These are phyloP conservation scores for Omphalotus guepiniiformis DNA, from an alignment of 768 basidiomycete genomes.

Conservation along the genomic window DNA sequence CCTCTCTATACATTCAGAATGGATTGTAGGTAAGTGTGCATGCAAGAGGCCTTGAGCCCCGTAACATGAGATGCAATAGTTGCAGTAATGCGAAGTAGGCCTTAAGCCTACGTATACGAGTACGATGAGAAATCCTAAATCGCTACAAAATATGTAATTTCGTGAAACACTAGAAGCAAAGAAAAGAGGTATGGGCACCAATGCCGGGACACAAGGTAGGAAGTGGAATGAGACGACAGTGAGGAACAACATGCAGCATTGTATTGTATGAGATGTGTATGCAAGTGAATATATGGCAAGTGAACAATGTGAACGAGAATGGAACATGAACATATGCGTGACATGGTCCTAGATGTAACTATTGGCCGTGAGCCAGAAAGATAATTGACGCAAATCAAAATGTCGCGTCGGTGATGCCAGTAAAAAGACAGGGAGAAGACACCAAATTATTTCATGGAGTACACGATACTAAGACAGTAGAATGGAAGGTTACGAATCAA, in stretches of 20 bases:
- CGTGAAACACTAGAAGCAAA: neutral
- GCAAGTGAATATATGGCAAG: too few relatives aligned
- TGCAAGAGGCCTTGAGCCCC: conserved; percentile 7
- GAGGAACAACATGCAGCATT: neutral
- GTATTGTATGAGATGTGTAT: neutral
- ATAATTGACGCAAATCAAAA: neutral
- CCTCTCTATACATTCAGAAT: too few relatives aligned
- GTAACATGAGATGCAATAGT: conserved; percentile 2
- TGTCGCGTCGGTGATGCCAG: neutral
- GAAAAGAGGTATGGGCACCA: neutral
- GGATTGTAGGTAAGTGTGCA: too few relatives aligned
- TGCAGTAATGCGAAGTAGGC: conserved; percentile 4
- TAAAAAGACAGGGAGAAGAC: neutral
- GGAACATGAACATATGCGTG: neutral
- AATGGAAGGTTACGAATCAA: neutral
- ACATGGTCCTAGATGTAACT: neutral
- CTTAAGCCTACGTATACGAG: conserved; percentile 7
- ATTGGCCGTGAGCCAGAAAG: conserved; percentile 4
- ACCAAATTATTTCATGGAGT: neutral
- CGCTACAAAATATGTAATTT: neutral
- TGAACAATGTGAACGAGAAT: neutral
- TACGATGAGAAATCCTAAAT: conserved; percentile 9
- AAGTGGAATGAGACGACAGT: neutral
- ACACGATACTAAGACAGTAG: neutral
- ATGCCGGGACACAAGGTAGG: neutral